phyloP scores from a whole-genome alignment of 2,329 filamentous ascomycete species.

The Mycogone perniciosa region DNA sequence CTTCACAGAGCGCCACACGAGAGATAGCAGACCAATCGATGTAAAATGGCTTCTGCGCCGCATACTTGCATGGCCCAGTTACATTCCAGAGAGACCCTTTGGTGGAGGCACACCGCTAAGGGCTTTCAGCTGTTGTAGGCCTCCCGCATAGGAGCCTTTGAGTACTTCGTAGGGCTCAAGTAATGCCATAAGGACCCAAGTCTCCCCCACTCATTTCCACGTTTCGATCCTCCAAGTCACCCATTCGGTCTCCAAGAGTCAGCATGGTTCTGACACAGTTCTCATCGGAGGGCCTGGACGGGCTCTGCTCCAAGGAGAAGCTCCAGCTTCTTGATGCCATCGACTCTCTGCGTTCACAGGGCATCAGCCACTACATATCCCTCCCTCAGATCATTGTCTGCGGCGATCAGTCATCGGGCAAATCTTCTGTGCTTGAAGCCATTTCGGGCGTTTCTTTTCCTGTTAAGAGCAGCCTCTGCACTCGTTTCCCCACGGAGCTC shows the following conservation, averaged over 20 bases:
- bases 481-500: constrained; percentile 50
- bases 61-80: too few species aligned
- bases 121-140: too few species aligned
- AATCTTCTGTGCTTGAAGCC: constrained; percentile 52
- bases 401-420: constrained; percentile 50
- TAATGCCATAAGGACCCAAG: too few species aligned
- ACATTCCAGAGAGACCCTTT: too few species aligned
- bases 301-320: constrained; percentile 12
- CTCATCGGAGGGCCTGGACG: constrained; percentile 2
- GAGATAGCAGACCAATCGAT: too few species aligned
- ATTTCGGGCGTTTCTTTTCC: constrained; percentile 51
- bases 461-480: constrained; percentile 44
- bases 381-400: constrained; percentile 47
- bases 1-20: too few species aligned
- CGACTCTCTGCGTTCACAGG: constrained; percentile 29
- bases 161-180: too few species aligned
- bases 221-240: too few species aligned
- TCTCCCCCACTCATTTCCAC: too few species aligned
- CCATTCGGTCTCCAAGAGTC: not conserved
- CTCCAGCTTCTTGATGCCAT: constrained; percentile 29
- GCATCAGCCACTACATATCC: constrained; percentile 29
- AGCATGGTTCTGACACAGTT: constrained; percentile 7
- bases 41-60: too few species aligned
- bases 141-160: too few species aligned
- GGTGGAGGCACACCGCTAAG: too few species aligned